These are phyloP conservation scores for Sporothrix brunneoviolacea DNA, from an alignment of 2,329 filamentous ascomycete species.

Conservation along the genomic window DNA sequence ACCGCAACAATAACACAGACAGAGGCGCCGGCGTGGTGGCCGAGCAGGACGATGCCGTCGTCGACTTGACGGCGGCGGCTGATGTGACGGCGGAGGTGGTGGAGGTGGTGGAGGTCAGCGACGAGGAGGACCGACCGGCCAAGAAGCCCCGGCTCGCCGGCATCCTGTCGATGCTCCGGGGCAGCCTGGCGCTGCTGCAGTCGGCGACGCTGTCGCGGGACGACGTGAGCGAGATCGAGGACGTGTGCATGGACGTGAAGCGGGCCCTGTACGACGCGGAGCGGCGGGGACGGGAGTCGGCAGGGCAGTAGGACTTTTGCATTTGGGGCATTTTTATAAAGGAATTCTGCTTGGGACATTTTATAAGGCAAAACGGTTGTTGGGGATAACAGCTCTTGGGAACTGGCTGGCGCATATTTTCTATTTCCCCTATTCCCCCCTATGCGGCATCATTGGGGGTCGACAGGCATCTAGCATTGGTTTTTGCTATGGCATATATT, in stretches of 20 bases:
- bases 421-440: too few species aligned
- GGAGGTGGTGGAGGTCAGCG: slow-evolving; percentile 1
- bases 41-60: not conserved
- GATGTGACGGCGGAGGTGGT: not conserved
- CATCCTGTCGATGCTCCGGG: slow-evolving; percentile 49
- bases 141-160: slow-evolving; percentile 33
- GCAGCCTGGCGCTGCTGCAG: slow-evolving; percentile 53
- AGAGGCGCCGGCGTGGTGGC: slow-evolving; percentile 12
- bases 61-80: not conserved
- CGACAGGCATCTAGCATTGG: too few species aligned
- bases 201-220: slow-evolving; percentile 53
- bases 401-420: too few species aligned
- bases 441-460: too few species aligned
- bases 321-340: not conserved
- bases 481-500: too few species aligned
- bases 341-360: not conserved
- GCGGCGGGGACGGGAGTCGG: slow-evolving; percentile 47
- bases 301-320: too few species aligned
- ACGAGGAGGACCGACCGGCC: not conserved
- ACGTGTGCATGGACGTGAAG: slow-evolving; percentile 73
- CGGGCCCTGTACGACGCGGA: slow-evolving; percentile 66
- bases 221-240: slow-evolving; percentile 66
- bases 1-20: slow-evolving; percentile 10
- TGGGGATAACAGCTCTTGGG: too few species aligned
- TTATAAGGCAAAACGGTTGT: not conserved